Evolutionary conservation across 768 basidiomycete genomes (phyloP).

Genomic region (Pleurotus tuoliensis): DNA sequence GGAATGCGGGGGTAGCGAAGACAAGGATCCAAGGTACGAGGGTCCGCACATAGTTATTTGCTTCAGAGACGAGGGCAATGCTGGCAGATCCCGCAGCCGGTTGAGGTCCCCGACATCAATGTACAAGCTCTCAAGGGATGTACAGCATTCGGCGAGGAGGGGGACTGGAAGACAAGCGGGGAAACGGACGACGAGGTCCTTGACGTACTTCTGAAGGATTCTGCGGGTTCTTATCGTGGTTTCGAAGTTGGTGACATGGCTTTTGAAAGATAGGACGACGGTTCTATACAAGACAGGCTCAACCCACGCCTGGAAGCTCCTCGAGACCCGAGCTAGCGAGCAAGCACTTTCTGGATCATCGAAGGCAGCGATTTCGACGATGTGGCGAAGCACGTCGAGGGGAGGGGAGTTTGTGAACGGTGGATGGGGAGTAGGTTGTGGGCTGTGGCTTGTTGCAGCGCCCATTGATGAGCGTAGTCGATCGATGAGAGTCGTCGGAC

Average conservation of each 20-base stretch:
- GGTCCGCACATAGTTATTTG: conserved; percentile 3
- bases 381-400: neutral
- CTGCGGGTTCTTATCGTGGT: neutral
- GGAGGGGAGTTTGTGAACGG: neutral
- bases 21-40: neutral
- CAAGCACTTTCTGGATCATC: neutral
- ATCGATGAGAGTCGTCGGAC: conserved; percentile 1
- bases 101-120: neutral
- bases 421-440: neutral
- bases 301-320: neutral
- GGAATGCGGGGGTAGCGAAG: neutral
- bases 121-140: neutral
- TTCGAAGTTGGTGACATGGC: neutral
- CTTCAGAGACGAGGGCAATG: neutral
- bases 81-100: neutral
- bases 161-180: neutral
- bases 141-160: neutral
- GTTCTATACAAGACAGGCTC: conserved; percentile 1
- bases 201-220: neutral
- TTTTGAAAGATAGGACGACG: neutral
- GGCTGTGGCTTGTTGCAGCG: neutral
- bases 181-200: neutral
- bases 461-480: neutral
- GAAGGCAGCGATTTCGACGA: neutral
- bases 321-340: neutral